A percentile compares a stretch with the other conserved stretches of the same genome.
These are phyloP conservation scores for Colletotrichum australisinense DNA, from an alignment of 2,329 filamentous ascomycete species.

Conservation along the genomic window DNA sequence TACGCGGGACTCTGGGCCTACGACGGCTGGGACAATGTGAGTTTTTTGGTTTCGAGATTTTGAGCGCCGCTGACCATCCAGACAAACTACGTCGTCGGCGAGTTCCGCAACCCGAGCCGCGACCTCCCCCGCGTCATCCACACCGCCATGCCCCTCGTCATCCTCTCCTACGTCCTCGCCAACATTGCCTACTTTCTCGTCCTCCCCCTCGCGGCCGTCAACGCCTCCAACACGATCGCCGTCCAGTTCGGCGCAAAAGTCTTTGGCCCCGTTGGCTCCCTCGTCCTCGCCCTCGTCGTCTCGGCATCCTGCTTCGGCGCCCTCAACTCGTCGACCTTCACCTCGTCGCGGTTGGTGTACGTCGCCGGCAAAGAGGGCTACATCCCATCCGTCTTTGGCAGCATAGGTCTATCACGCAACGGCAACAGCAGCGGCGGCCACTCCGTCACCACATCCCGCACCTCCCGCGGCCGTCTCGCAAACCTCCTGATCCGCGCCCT, in stretches of 20 bases:
- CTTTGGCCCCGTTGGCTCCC: conserved; percentile 84
- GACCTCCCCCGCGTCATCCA: conserved; percentile 96
- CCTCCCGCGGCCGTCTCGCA: conserved; percentile 66
- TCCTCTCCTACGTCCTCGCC: conserved; percentile 88
- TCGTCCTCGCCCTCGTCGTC: conserved; percentile 89
- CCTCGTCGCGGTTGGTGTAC: conserved; percentile 90
- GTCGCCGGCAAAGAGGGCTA: conserved; percentile 96
- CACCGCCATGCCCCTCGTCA: conserved; percentile 95
- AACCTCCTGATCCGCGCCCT: conserved; percentile 71
- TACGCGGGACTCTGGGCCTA: conserved; percentile 98
- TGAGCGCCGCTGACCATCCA: conserved; percentile 46
- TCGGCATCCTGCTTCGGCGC: conserved; percentile 93
- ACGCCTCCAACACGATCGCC: conserved; percentile 92
- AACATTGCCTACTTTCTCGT: conserved; percentile 97
- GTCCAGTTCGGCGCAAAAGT: conserved; percentile 93
- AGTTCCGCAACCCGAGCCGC: conserved; percentile 90
- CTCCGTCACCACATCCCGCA: conserved; percentile 55
- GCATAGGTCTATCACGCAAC: conserved; percentile 74
- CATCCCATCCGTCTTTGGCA: conserved; percentile 84
- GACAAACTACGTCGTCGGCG: conserved; percentile 98
- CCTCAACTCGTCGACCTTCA: conserved; percentile 94
- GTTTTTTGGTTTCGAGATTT: conserved; percentile 44
- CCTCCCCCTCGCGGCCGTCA: conserved; percentile 82
- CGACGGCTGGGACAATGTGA: conserved; percentile 98
- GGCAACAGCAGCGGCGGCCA: conserved; percentile 39